Base-by-base conservation (phyloP, 2,329 filamentous ascomycete species). In the Stachybotrys echinatus region DNA sequence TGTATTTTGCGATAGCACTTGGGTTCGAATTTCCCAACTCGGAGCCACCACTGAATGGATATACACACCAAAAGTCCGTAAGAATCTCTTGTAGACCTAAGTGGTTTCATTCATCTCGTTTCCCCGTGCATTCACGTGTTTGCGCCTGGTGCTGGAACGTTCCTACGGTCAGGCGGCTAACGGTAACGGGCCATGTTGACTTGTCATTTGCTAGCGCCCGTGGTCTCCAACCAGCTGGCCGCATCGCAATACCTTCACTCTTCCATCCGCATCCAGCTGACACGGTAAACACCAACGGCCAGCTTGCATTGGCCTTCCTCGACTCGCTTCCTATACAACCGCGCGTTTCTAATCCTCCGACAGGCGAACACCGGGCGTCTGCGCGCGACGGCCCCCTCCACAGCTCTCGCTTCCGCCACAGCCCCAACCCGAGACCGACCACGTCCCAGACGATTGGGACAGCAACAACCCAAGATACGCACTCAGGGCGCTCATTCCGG, bases 101-200 rank as follows among this genome's bases (percentile, higher is more conserved):
- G n/a, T n/a, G n/a, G n/a, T n/a, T n/a, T n/a, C n/a, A n/a, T n/a
- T 34, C 27, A 14, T 34, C 27, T 34, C 27, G 27, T 5, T 34
- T 34, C 3, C 3, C 10, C 27, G 10, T 8, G 2, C 27, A 14
- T 14, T 34, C 27, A 8, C 27, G 27, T 34, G 27, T 14, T 34
- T 34, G n/a, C n/a, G n/a, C n/a, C n/a, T n/a, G n/a, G n/a, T n/a
- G 27, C 27, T 34, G 27, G 27, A 3, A 34, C n/a, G n/a, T n/a
- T n/a, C n/a, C n/a, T n/a, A n/a, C n/a, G 27, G 27, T 51, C 52
- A 21, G 51, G 53, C 50, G 53, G 23, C 58, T 61, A 61, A 58
- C 59, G 49, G 51, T 50, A 46, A 42, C 42, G 52, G 46, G 48
- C 52, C 48, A 49, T 48, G 49, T 49, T 54, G 54, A 55, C 60